Conservation (phyloP, 805 yeast genomes). For the Kodamaea lidongshanica region DNA sequence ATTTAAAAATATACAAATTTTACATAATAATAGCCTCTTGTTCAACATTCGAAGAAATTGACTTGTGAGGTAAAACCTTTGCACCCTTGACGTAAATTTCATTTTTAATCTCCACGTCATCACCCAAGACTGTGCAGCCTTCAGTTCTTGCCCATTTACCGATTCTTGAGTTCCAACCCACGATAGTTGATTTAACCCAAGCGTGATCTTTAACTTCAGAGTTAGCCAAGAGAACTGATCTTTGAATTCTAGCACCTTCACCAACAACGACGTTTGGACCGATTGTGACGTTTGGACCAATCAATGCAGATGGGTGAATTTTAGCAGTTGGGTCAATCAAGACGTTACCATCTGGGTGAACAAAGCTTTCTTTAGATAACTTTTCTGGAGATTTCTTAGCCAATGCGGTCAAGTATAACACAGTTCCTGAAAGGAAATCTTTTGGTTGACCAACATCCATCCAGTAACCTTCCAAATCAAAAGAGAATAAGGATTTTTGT, state of each 20-base stretch:
- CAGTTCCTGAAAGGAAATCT: conserved; percentile 96
- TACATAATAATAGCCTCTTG: conserved; percentile 97
- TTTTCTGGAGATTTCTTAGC: conserved; percentile 70
- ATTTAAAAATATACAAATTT: conserved; percentile 15
- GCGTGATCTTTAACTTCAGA: conserved; percentile 95
- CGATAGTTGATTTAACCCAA: conserved; percentile 94
- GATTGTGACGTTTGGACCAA: conserved; percentile 96
- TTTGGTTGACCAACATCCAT: conserved; percentile 99
- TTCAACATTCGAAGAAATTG: conserved; percentile 94
- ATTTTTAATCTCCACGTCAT: conserved; percentile 96
- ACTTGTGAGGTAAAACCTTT: conserved; percentile 97
- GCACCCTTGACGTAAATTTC: conserved; percentile 99
- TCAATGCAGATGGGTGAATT: conserved; percentile 86
- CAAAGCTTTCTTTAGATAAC: conserved; percentile 63
- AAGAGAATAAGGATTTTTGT: conserved; percentile 82
- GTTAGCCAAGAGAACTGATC: conserved; percentile 88
- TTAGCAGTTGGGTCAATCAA: conserved; percentile 92
- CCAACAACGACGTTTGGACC: conserved; percentile 96
- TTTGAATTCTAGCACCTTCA: conserved; percentile 96
- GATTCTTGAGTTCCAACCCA: conserved; percentile 98
- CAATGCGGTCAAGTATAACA: conserved; percentile 81
- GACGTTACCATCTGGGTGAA: conserved; percentile 89
- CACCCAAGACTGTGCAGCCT: conserved; percentile 97
- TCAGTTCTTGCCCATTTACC: conserved; percentile 99
- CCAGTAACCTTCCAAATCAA: conserved; percentile 99